A percentile compares a stretch with the other conserved stretches of the same genome.
phyloP scores from a whole-genome alignment of 2,329 filamentous ascomycete genomes.

The Aspergillus aculeatus region DNA sequence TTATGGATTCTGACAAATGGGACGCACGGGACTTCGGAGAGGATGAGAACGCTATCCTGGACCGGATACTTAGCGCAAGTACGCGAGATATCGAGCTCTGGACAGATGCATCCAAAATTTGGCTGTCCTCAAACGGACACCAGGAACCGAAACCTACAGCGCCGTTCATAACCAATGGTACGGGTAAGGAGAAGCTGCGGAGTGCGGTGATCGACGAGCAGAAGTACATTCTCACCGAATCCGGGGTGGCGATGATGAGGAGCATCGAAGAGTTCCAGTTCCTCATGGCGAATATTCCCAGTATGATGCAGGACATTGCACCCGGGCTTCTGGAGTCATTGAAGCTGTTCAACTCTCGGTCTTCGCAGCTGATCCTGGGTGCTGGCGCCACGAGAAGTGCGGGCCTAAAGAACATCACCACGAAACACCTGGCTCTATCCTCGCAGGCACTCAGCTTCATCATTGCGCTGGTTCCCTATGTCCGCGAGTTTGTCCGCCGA shows the following conservation, averaged over 20 bases:
- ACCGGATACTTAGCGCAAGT: slow-evolving; percentile 58
- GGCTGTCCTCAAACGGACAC: slow-evolving; percentile 42
- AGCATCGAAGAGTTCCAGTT: slow-evolving; percentile 81
- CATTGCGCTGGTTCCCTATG: slow-evolving; percentile 80
- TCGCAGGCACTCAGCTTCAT: slow-evolving; percentile 87
- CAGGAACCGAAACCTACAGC: slow-evolving; percentile 36
- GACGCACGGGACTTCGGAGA: slow-evolving; percentile 63
- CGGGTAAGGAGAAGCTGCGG: slow-evolving; percentile 62
- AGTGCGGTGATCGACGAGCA: slow-evolving; percentile 79
- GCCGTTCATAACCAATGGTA: slow-evolving; percentile 35
- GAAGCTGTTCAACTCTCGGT: slow-evolving; percentile 91
- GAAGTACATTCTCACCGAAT: slow-evolving; percentile 80
- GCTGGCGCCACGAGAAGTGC: slow-evolving; percentile 87
- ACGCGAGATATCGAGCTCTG: slow-evolving; percentile 58
- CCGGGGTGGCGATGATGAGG: slow-evolving; percentile 75
- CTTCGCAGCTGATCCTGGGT: slow-evolving; percentile 93
- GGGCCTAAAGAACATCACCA: slow-evolving; percentile 92
- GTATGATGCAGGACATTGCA: slow-evolving; percentile 81
- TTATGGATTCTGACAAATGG: slow-evolving; percentile 64
- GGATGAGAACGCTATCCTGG: slow-evolving; percentile 50
- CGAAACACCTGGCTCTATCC: slow-evolving; percentile 88
- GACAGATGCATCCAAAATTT: slow-evolving; percentile 52
- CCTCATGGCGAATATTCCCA: slow-evolving; percentile 80
- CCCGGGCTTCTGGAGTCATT: slow-evolving; percentile 78
- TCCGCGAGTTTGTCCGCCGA: slow-evolving; percentile 85